Percentiles rank a stretch among this genome's conserved stretches.
phyloP scores from a whole-genome alignment of 176 grass and related monocot genomes.

The Eleusine coracana region DNA sequence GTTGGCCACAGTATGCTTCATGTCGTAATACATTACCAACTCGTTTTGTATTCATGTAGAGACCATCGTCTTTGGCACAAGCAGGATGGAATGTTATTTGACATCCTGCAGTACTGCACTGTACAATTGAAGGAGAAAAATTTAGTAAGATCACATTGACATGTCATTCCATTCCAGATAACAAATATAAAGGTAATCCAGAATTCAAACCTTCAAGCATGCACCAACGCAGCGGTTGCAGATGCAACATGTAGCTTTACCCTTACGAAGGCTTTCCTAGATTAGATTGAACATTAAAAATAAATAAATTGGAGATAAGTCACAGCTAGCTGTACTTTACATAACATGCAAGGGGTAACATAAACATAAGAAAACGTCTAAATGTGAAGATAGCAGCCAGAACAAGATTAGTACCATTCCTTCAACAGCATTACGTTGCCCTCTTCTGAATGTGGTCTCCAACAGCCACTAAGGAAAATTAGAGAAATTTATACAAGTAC shows the following conservation, averaged over 20 bases:
- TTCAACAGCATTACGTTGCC: constrained; percentile 67
- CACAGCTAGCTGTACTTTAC: constrained; percentile 15
- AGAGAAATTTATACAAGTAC: not conserved
- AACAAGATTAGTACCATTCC: constrained; percentile 74
- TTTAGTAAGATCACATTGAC: constrained; percentile 25
- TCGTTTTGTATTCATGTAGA: constrained; percentile 86
- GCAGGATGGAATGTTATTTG: constrained; percentile 79
- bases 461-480: constrained; percentile 75
- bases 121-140: constrained; percentile 49
- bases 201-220: constrained; percentile 82
- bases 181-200: constrained; percentile 16
- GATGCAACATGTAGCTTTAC: constrained; percentile 67
- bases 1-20: constrained; percentile 80
- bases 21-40: constrained; percentile 57
- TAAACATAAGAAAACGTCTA: not conserved
- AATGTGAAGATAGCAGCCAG: not conserved
- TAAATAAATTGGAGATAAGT: constrained; percentile 18
- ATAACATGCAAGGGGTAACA: constrained; percentile 20
- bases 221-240: constrained; percentile 63
- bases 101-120: constrained; percentile 85
- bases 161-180: constrained; percentile 21
- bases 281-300: constrained; percentile 42
- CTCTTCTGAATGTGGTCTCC: constrained; percentile 81
- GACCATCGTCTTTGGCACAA: constrained; percentile 77
- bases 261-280: constrained; percentile 73